These are phyloP conservation scores for Lipomyces japonicus DNA, from an alignment of 805 yeast genomes.

Conservation along the genomic window DNA sequence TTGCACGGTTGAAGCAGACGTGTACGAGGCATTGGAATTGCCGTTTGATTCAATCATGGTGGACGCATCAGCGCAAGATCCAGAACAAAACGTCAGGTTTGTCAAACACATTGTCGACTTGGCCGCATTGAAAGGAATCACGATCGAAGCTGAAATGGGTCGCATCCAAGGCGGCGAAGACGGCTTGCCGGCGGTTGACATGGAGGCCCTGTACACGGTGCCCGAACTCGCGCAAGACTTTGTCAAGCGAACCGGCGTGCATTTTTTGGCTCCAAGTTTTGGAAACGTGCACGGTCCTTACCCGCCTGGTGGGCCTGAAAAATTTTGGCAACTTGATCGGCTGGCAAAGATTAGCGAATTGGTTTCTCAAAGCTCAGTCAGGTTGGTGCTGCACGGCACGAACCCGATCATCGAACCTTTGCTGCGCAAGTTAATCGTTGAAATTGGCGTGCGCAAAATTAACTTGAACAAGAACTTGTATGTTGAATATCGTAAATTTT, in stretches of 20 bases:
- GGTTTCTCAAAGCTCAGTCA: too few species aligned
- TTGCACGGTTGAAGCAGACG: conserved; percentile 37
- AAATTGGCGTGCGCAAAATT: conserved; percentile 37
- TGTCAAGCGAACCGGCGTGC: conserved; percentile 38
- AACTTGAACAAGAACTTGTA: conserved; percentile 38
- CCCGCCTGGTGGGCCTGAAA: conserved; percentile 39
- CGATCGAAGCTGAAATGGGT: conserved; percentile 43
- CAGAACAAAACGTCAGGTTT: conserved; percentile 36
- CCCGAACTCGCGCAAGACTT: conserved; percentile 38
- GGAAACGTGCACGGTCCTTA: conserved; percentile 42
- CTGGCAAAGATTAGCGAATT: conserved; percentile 28
- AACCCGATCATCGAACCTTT: conserved; percentile 27
- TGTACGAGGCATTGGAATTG: conserved; percentile 36
- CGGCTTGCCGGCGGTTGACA: conserved; percentile 36
- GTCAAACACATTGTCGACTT: conserved; percentile 36
- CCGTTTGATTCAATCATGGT: conserved; percentile 44
- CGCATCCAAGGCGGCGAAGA: conserved; percentile 43
- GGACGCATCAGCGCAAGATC: conserved; percentile 42
- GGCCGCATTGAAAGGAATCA: conserved; percentile 35
- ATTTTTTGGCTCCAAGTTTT: conserved; percentile 40
- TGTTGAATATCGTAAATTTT: conserved; percentile 33
- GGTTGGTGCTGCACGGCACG: conserved; percentile 41
- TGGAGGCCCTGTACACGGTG: conserved; percentile 38
- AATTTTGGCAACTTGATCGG: conserved; percentile 33
- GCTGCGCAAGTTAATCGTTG: conserved; percentile 26